Evolutionary conservation across 345 rosid species (phyloP).

Genomic region (Populus tremula): DNA sequence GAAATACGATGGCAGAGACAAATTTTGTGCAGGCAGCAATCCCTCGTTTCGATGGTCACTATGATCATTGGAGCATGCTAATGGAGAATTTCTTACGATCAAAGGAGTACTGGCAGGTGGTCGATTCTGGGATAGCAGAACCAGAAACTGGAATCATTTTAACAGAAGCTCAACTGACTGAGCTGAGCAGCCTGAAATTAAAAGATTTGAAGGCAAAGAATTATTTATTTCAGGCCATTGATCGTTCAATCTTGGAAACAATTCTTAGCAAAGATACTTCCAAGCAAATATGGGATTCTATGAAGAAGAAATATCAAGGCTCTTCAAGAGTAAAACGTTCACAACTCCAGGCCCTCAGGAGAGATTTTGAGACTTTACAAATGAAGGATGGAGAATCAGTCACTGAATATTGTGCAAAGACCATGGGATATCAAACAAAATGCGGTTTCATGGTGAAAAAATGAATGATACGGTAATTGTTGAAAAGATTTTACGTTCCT

Average conservation of each 20-base stretch:
- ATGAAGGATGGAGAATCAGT: background rate
- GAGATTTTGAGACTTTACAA: background rate
- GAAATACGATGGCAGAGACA: background rate
- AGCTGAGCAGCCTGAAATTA: background rate
- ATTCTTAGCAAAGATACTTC: background rate
- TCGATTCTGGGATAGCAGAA: background rate
- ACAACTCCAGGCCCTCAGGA: background rate
- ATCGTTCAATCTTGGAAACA: background rate
- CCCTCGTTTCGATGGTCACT: background rate
- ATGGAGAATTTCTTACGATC: background rate
- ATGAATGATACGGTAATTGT: background rate
- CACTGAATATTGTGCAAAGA: too few relatives aligned
- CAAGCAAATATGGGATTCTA: background rate
- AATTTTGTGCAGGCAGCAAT: background rate
- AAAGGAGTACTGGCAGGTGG: background rate
- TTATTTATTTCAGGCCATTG: background rate
- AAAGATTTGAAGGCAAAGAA: background rate
- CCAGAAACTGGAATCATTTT: background rate
- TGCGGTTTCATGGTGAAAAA: background rate
- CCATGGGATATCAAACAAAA: too few relatives aligned
- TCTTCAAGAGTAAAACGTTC: background rate
- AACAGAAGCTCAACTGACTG: background rate
- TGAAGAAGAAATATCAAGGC: background rate
- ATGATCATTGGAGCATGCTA: constrained; percentile 3
- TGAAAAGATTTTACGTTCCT: background rate